Base-by-base conservation (phyloP, 1,284 basidiomycete genomes). In the Ceratobasidium sp. region DNA sequence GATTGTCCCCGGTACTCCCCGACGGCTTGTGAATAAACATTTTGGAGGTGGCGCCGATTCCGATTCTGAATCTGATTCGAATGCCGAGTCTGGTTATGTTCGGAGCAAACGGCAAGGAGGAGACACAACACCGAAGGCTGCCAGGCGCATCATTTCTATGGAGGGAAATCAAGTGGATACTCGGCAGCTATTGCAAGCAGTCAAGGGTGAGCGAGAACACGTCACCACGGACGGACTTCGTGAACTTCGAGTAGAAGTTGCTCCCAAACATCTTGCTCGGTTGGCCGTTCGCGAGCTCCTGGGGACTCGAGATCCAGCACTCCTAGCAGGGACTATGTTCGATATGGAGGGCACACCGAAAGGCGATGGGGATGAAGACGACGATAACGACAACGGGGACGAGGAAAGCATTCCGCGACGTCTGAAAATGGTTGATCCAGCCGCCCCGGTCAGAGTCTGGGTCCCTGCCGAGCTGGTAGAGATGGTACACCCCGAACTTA, bases 391-490 rank as follows among this genome's bases (percentile, higher is more conserved):
- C 14, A 71, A 73, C 21, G 73, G 52, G 12, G 74, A 70, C 18
- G 70, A 71, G 77, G 75, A 46, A 77, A n/a, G 60, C 23, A 32
- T 18, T 21, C 30, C 41, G 9, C 41, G 65, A 28, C 55, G 65
- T 26, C 23, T 70, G 76, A 76, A 72, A 36, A 74, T 71, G 23
- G 77, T 76, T 52, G 83, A 80, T 36, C 50, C 52, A 26, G 34
- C 53, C 10, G 28, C 52, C 9, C 36, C 45, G n/a, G 55, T 92
- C 75, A 83, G 90, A 32, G 77, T 94, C 39, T 92, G 91, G 91
- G 84, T 92, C 82, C 90, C 92, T 0, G 91, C 89, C 16, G 88
- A 85, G 73, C 89, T 95, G 83, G 85, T 94, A 8, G 81, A 82
- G 18, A 80, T 88, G 60, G 92, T 87, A 3, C 87, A 88, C 70